Conservation (phyloP, 805 yeast species). For the Blastobotrys muscicola region DNA sequence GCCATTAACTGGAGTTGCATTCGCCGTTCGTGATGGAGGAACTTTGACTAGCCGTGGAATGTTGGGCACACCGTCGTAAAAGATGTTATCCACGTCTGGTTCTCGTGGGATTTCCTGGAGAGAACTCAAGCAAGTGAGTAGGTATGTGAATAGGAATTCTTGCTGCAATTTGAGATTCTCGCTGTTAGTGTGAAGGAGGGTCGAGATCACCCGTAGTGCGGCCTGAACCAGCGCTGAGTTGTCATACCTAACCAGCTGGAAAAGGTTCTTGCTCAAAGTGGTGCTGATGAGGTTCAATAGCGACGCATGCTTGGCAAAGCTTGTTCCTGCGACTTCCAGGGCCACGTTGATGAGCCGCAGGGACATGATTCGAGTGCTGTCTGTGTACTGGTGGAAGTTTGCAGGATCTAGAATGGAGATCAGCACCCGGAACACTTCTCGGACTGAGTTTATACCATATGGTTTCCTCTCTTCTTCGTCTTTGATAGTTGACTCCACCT, state of each 20-base stretch:
- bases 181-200: constrained; percentile 60
- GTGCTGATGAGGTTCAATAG: constrained; percentile 63
- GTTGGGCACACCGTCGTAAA: constrained; percentile 32
- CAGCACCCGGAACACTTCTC: constrained; percentile 66
- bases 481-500: constrained; percentile 7
- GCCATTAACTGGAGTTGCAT: constrained; percentile 12
- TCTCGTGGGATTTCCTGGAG: constrained; percentile 30
- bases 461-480: constrained; percentile 22
- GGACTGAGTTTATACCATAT: constrained; percentile 65
- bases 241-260: constrained; percentile 69
- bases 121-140: constrained; percentile 30
- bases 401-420: constrained; percentile 75
- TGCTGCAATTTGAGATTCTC: constrained; percentile 65
- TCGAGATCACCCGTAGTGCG: constrained; percentile 64
- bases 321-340: constrained; percentile 69
- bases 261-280: constrained; percentile 74
- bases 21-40: constrained; percentile 32
- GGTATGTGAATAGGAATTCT: constrained; percentile 41
- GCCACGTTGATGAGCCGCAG: constrained; percentile 65
- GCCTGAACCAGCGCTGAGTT: constrained; percentile 64
- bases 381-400: constrained; percentile 77
- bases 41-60: constrained; percentile 47
- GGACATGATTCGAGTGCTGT: constrained; percentile 77
- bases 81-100: constrained; percentile 28
- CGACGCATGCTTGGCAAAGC: constrained; percentile 51